These are phyloP conservation scores for Aphanomyces invadans DNA, from an alignment of 352 stramenopile genomes.

Conservation along the genomic window DNA sequence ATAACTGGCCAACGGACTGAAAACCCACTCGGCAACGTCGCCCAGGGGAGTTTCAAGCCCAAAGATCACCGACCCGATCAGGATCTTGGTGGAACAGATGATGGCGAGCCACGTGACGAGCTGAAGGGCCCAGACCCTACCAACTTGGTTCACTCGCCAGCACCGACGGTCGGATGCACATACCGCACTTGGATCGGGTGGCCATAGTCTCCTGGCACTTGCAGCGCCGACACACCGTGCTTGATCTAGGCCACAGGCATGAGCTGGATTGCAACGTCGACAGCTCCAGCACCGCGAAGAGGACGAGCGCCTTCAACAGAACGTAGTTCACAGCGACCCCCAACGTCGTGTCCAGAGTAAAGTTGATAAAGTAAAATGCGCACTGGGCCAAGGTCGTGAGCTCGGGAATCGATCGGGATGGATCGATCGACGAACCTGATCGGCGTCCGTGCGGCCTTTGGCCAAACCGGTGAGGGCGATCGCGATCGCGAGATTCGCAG, in stretches of 20 bases:
- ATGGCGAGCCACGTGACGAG: slow-evolving; percentile 71
- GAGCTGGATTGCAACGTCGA: background rate
- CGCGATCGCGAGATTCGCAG: slow-evolving; percentile 18
- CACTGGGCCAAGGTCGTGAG: slow-evolving; percentile 35
- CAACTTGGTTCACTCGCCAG: background rate
- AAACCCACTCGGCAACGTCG: slow-evolving; percentile 51
- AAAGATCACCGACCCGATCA: slow-evolving; percentile 72
- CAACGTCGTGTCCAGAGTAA: slow-evolving; percentile 78
- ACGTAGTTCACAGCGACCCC: slow-evolving; percentile 79
- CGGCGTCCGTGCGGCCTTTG: background rate
- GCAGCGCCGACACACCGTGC: slow-evolving; percentile 29
- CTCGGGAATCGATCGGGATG: background rate
- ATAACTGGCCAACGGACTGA: slow-evolving; percentile 53
- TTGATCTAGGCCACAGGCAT: slow-evolving; percentile 29
- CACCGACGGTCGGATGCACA: background rate
- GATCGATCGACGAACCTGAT: slow-evolving; percentile 9
- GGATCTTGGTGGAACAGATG: slow-evolving; percentile 69
- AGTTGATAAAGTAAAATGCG: slow-evolving; percentile 86
- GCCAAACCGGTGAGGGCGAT: slow-evolving; percentile 16
- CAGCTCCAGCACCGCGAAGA: slow-evolving; percentile 35
- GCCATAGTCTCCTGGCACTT: slow-evolving; percentile 74
- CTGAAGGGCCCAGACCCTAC: slow-evolving; percentile 60
- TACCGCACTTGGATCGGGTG: slow-evolving; percentile 45
- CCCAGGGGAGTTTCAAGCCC: slow-evolving; percentile 56
- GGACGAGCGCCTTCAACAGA: slow-evolving; percentile 51